phyloP scores from a whole-genome alignment of 768 basidiomycete genomes.

The Leccinum ochraceum region DNA sequence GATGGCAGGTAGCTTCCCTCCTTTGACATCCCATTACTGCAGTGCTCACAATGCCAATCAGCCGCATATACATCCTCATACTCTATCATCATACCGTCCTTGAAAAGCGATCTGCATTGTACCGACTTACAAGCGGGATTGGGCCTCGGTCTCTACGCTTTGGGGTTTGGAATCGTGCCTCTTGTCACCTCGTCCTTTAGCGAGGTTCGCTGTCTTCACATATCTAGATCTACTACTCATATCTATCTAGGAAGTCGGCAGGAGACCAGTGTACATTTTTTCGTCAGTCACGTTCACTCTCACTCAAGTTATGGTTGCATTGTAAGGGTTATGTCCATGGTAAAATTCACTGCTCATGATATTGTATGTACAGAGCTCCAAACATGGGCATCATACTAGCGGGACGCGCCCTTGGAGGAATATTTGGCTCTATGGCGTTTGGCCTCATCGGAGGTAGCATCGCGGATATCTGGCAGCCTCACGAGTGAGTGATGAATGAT shows the following conservation, averaged over 20 bases:
- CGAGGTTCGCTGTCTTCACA: constrained; percentile 36
- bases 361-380: too few relatives aligned
- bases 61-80: constrained; percentile 55
- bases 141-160: constrained; percentile 51
- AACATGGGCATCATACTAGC: too few relatives aligned
- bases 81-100: constrained; percentile 53
- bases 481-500: constrained; percentile 5
- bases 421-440: too few relatives aligned
- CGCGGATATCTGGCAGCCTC: constrained; percentile 33
- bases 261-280: constrained; percentile 59
- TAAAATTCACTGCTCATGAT: background rate
- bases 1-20: constrained; percentile 17
- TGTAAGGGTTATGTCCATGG: constrained; percentile 22
- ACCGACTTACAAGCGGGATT: constrained; percentile 45
- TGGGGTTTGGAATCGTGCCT: constrained; percentile 63
- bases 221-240: background rate
- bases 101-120: constrained; percentile 48
- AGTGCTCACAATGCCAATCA: constrained; percentile 19
- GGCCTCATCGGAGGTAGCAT: too few relatives aligned
- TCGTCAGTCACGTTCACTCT: constrained; percentile 50
- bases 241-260: constrained; percentile 54
- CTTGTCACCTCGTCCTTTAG: constrained; percentile 67
- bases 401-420: too few relatives aligned
- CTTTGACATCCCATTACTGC: background rate
- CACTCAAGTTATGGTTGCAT: constrained; percentile 46